Percentiles rank a stretch among this genome's conserved stretches.
phyloP scores from a whole-genome alignment of 768 basidiomycete species.

The Suillus subaureus region DNA sequence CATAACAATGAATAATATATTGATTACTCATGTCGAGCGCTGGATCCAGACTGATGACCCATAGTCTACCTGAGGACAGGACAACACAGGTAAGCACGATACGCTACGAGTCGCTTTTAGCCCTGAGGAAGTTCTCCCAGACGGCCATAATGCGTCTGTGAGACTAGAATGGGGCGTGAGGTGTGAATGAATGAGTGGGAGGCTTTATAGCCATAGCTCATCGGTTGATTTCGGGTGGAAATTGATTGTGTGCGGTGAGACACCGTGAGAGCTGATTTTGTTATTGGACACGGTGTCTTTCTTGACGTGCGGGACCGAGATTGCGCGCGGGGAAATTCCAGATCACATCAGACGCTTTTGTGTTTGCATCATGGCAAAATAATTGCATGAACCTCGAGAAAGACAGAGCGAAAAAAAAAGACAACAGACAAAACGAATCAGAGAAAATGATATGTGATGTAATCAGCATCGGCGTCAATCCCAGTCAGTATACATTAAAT shows the following conservation, averaged over 20 bases:
- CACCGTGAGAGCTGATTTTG: constrained; percentile 4
- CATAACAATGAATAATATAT: background rate
- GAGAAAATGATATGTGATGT: constrained; percentile 6
- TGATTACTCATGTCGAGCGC: background rate
- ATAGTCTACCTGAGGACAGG: background rate
- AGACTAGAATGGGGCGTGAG: constrained; percentile 28
- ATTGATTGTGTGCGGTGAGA: background rate
- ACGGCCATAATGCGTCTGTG: constrained; percentile 15
- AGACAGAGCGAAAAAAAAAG: background rate
- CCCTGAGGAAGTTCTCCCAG: constrained; percentile 32
- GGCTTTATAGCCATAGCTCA: constrained; percentile 1
- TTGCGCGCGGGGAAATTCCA: constrained; percentile 11
- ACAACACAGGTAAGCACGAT: background rate
- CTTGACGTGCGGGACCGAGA: background rate
- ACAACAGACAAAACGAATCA: constrained; percentile 1
- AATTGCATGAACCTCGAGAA: constrained; percentile 9
- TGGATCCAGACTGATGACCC: background rate
- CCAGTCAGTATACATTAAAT: constrained; percentile 7
- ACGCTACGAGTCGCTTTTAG: constrained; percentile 18
- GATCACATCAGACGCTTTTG: constrained; percentile 7
- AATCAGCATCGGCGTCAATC: constrained; percentile 5
- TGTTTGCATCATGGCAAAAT: constrained; percentile 7
- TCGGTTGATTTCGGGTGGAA: constrained; percentile 6
- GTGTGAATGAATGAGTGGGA: background rate
- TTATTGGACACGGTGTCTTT: constrained; percentile 10